Conservation (phyloP, 78 protist genomes). For the Planoprotostelium fungivorum region DNA sequence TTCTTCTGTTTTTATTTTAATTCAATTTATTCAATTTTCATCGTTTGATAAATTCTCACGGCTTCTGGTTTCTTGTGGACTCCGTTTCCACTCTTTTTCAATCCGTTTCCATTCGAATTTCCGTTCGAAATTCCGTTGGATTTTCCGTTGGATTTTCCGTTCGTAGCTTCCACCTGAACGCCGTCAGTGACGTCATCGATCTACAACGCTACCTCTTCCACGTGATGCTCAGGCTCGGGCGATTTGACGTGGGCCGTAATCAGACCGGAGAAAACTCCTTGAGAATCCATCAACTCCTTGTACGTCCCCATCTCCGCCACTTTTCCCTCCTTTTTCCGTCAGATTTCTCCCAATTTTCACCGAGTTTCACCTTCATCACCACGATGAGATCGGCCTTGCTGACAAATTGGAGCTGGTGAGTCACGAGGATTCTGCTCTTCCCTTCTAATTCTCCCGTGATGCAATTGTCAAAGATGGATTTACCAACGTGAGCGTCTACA, state of each 20-base stretch:
- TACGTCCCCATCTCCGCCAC: constrained; percentile 68
- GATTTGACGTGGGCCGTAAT: constrained; percentile 39
- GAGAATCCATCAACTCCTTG: constrained; percentile 17
- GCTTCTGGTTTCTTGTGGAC: too few relatives aligned
- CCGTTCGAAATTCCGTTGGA: too few relatives aligned
- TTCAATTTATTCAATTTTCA: neutral
- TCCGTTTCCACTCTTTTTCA: too few relatives aligned
- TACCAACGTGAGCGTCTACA: constrained; percentile 86
- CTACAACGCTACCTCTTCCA: neutral
- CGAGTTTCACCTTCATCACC: constrained; percentile 55
- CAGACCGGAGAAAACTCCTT: constrained; percentile 33
- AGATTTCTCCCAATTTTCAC: neutral
- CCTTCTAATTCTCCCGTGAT: constrained; percentile 24
- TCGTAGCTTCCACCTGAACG: too few relatives aligned
- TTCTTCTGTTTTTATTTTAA: too few relatives aligned
- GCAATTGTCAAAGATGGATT: constrained; percentile 41
- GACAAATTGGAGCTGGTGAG: constrained; percentile 50
- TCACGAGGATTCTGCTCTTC: constrained; percentile 71
- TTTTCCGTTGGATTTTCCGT: too few relatives aligned
- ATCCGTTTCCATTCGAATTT: too few relatives aligned
- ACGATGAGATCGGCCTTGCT: constrained; percentile 50
- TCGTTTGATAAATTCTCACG: too few relatives aligned
- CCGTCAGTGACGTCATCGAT: neutral
- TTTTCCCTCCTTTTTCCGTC: constrained; percentile 44
- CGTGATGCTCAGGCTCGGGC: neutral